Evolutionary conservation across 768 basidiomycete species (phyloP).

Genomic region (Collybiopsis luxurians): DNA sequence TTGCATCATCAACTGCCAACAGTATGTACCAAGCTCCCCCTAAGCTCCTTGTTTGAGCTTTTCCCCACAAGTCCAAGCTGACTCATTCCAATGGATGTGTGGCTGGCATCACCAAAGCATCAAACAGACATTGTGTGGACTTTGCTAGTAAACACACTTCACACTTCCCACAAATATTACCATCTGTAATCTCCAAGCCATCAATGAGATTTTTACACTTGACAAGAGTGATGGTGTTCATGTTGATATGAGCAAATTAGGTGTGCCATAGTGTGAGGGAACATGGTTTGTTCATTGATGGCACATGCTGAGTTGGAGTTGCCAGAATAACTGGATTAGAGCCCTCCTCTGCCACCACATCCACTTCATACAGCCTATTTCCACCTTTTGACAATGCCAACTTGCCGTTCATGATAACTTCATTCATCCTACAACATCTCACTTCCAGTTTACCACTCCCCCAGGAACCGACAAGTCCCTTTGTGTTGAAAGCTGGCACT

Average conservation of each 20-base stretch:
- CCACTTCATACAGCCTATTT: neutral
- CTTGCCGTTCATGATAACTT: neutral
- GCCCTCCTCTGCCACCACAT: neutral
- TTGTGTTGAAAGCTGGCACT: neutral
- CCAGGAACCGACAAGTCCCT: neutral
- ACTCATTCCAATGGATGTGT: neutral
- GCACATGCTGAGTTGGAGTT: neutral
- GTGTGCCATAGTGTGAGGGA: neutral
- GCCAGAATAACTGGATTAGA: neutral
- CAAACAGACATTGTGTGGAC: conserved; percentile 1
- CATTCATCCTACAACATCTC: neutral
- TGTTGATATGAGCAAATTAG: neutral
- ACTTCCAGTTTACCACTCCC: neutral
- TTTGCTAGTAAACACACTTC: neutral
- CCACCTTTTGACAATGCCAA: neutral
- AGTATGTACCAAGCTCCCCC: conserved; percentile 2
- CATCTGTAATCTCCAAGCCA: neutral
- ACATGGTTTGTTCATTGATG: neutral
- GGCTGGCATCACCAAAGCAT: neutral
- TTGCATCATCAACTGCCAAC: neutral
- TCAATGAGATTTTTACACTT: neutral
- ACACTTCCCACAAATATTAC: neutral
- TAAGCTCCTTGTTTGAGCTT: neutral
- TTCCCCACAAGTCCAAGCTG: conserved; percentile 7
- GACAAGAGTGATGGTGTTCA: neutral